Base-by-base conservation (phyloP, 139 green algal species). In the Haematococcus lacustris region DNA sequence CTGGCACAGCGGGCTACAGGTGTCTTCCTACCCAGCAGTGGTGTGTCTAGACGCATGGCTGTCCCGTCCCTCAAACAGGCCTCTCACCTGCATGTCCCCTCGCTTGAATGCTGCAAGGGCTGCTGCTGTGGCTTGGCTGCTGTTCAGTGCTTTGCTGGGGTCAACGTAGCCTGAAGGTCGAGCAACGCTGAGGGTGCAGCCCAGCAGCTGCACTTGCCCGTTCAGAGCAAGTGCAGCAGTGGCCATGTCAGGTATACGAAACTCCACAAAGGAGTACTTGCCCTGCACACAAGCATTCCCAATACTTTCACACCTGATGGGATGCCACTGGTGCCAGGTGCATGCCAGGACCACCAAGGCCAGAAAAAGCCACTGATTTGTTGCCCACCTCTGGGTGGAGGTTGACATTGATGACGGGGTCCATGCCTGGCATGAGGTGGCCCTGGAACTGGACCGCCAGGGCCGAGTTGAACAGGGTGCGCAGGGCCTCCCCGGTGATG, bases 261-360 rank as follows among this genome's bases (percentile, higher is more conserved):
- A 88, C 85, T 97, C 91, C 59, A 97, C 87, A 76, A 97, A 97
- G 0, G 87, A 89, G 74, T 91, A 97, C 39, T 86, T 84, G 63
- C 72, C 72, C 67, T 70, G 64, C 37, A n/a, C n/a, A n/a, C n/a
- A n/a, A n/a, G n/a, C n/a, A n/a, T n/a, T n/a, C n/a, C n/a, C n/a
- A n/a, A n/a, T n/a, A n/a, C n/a, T n/a, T n/a, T n/a, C n/a, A n/a
- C n/a, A n/a, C n/a, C n/a, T n/a, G n/a, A n/a, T n/a, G n/a, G n/a
- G n/a, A n/a, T n/a, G n/a, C n/a, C n/a, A n/a, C n/a, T n/a, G n/a
- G n/a, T n/a, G n/a, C n/a, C n/a, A n/a, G n/a, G n/a, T n/a, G n/a
- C n/a, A n/a, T n/a, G n/a, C n/a, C n/a, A n/a, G n/a, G n/a, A n/a
- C n/a, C n/a, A n/a, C n/a, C n/a, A n/a, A n/a, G n/a, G n/a, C n/a